phyloP scores from a whole-genome alignment of 2,329 filamentous ascomycete species.

The Fusarium begoniae region DNA sequence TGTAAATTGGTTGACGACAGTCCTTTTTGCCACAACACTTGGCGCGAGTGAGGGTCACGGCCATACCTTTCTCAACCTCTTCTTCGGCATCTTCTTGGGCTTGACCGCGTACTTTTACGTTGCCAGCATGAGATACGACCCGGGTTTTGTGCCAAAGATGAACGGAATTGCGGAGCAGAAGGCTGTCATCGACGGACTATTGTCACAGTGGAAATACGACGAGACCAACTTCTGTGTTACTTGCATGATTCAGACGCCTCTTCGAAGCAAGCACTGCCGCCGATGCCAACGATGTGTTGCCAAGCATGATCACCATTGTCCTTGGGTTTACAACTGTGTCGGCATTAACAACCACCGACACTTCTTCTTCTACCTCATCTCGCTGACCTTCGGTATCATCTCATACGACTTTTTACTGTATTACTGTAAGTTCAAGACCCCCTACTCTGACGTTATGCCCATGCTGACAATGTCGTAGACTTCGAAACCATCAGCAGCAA shows the following conservation, averaged over 20 bases:
- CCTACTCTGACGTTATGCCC: neutral
- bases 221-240: conserved; percentile 92
- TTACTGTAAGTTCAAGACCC: conserved; percentile 65
- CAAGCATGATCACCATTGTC: conserved; percentile 97
- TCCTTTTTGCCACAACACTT: conserved; percentile 51
- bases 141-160: conserved; percentile 91
- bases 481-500: conserved; percentile 66
- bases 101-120: conserved; percentile 88
- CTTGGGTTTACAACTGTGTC: conserved; percentile 97
- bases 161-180: conserved; percentile 91
- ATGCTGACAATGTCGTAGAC: conserved; percentile 57
- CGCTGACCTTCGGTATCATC: conserved; percentile 78
- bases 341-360: conserved; percentile 96
- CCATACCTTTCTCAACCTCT: conserved; percentile 79
- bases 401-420: conserved; percentile 77
- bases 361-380: conserved; percentile 90
- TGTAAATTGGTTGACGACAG: conserved; percentile 75
- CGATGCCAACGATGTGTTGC: conserved; percentile 92
- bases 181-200: conserved; percentile 85
- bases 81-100: conserved; percentile 71
- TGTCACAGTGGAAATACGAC: conserved; percentile 88
- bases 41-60: conserved; percentile 41
- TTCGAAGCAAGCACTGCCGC: conserved; percentile 96
- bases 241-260: conserved; percentile 92
- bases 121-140: conserved; percentile 86